phyloP scores from a whole-genome alignment of 495 filamentous ascomycete species.

The Neurospora sublineolata region DNA sequence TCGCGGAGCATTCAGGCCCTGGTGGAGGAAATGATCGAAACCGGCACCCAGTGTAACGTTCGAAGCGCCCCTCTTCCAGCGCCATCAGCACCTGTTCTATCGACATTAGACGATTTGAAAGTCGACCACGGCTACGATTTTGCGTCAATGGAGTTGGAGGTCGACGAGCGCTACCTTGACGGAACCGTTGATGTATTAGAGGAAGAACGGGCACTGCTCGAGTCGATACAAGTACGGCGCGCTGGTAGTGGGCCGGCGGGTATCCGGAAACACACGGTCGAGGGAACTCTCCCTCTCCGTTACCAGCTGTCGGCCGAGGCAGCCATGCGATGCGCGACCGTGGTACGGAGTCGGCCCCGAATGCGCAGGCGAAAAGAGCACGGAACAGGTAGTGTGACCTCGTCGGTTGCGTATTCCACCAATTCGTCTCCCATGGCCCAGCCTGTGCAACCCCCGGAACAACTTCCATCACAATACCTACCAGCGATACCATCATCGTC shows the following conservation, averaged over 20 bases:
- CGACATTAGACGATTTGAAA: not conserved
- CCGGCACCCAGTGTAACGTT: conserved; percentile 26
- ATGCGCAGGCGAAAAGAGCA: conserved; percentile 30
- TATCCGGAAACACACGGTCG: conserved; percentile 23
- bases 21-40: conserved; percentile 26
- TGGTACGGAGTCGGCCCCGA: conserved; percentile 29
- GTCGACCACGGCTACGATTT: conserved; percentile 4
- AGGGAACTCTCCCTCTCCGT: conserved; percentile 13
- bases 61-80: conserved; percentile 10
- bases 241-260: conserved; percentile 18
- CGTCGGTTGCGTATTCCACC: conserved; percentile 11
- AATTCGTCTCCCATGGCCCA: conserved; percentile 7
- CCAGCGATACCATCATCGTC: not conserved
- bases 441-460: conserved; percentile 4
- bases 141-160: conserved; percentile 13
- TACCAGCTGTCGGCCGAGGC: conserved; percentile 31
- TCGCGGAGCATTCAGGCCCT: conserved; percentile 13
- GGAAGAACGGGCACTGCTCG: conserved; percentile 10
- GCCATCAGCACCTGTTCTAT: not conserved
- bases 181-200: conserved; percentile 1
- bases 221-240: conserved; percentile 13
- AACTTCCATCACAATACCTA: not conserved
- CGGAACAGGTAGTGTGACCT: conserved; percentile 5
- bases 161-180: conserved; percentile 16
- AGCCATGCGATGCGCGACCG: conserved; percentile 29